Conservation (phyloP, 2,329 filamentous ascomycete species). For the Sclerotinia nivalis region DNA sequence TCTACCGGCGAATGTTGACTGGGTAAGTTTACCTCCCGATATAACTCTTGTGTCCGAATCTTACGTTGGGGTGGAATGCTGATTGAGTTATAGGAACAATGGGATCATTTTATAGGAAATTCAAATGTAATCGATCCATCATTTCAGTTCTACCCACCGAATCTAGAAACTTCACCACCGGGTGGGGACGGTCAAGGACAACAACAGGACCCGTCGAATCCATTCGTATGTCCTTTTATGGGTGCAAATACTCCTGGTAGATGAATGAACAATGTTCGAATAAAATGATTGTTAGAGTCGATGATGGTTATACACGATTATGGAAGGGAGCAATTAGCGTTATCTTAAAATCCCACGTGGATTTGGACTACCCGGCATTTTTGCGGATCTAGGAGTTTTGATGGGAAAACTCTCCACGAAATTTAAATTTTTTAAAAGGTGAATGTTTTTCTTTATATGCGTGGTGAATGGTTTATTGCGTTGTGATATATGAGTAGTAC, state of each 20-base stretch:
- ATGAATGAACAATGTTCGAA: conserved; percentile 24
- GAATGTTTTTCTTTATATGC: neutral
- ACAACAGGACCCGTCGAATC: conserved; percentile 25
- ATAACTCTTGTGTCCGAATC: neutral
- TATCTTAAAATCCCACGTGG: conserved; percentile 1
- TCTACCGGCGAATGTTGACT: conserved; percentile 59
- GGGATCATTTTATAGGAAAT: conserved; percentile 69
- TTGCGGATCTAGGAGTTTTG: neutral
- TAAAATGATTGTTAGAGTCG: neutral
- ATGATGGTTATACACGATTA: neutral
- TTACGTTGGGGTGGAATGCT: neutral
- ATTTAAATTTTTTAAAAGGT: neutral
- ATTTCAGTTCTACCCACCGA: conserved; percentile 39
- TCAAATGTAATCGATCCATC: conserved; percentile 43
- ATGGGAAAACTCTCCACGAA: neutral
- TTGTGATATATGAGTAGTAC: too few relatives aligned
- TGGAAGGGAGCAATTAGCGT: neutral
- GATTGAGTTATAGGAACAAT: conserved; percentile 54
- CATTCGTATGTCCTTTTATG: conserved; percentile 40
- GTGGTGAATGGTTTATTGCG: neutral
- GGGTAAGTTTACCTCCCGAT: conserved; percentile 52
- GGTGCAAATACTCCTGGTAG: conserved; percentile 41
- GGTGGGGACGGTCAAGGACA: conserved; percentile 27
- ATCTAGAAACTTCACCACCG: conserved; percentile 30
- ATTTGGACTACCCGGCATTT: neutral